These are phyloP conservation scores for Hypoxylon sp. DNA, from an alignment of 2,329 filamentous ascomycete genomes.

Conservation along the genomic window DNA sequence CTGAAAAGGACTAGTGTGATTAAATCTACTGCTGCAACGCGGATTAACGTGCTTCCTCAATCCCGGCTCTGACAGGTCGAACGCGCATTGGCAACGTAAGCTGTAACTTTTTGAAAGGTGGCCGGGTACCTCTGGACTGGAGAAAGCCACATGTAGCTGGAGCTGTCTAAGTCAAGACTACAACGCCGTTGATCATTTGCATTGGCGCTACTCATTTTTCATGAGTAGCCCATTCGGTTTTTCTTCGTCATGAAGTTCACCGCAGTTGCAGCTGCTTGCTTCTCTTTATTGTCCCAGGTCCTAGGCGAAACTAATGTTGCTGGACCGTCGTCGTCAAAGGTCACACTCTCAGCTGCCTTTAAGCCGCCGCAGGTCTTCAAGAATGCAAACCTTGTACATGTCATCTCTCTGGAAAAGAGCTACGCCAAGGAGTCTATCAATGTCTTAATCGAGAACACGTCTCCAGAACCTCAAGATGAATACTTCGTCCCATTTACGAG, in stretches of 20 bases:
- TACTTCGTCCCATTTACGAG: constrained; percentile 92
- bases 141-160: constrained; percentile 39
- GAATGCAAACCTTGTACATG: constrained; percentile 91
- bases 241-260: constrained; percentile 62
- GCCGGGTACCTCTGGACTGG: constrained; percentile 24
- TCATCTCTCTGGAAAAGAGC: constrained; percentile 92
- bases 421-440: constrained; percentile 93
- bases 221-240: constrained; percentile 51
- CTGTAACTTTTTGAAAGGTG: constrained; percentile 52
- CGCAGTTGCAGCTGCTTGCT: constrained; percentile 69
- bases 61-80: constrained; percentile 20
- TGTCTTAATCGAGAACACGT: constrained; percentile 92
- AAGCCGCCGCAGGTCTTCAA: constrained; percentile 92
- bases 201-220: constrained; percentile 52
- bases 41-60: constrained; percentile 44
- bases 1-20: constrained; percentile 10
- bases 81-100: constrained; percentile 53
- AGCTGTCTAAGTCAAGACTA: constrained; percentile 42
- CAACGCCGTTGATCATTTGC: constrained; percentile 37
- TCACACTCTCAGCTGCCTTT: constrained; percentile 76
- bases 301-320: constrained; percentile 54
- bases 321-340: constrained; percentile 67
- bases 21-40: constrained; percentile 20
- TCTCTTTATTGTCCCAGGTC: constrained; percentile 69
- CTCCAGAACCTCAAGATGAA: constrained; percentile 82